Evolutionary conservation across 202 grass and related monocot genomes (phyloP), one percentile per base, ranked within the genome.

Genomic region (Saccharum hybrid): DNA sequence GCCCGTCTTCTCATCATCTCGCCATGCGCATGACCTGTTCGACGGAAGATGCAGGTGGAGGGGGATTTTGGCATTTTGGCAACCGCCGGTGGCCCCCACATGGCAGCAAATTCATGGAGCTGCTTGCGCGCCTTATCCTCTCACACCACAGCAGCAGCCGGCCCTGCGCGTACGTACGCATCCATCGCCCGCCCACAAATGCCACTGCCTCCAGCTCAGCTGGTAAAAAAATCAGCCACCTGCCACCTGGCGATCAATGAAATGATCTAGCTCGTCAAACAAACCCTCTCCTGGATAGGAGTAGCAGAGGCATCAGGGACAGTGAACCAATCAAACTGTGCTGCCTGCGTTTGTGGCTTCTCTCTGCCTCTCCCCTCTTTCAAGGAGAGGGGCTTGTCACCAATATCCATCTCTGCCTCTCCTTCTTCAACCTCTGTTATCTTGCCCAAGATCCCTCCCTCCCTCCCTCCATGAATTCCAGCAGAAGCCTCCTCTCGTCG

Each of bases 401-500:
- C 1, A 51, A 18, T 51, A 16, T 51, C 48, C 48, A 51, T 51
- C 49, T 52, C 49, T 52, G 49, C 49, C 1, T 61, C 57, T 38
- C n/a, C 85, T 23, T 63, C 14, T n/a, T n/a, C n/a, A 1, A 33
- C 42, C 33, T 34, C 15, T 64, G 62, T 15, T 33, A 64, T 28
- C 70, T 38, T 39, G 49, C 26, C 7, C 4, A 71, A 22, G 66
- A 81, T 31, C 59, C 65, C 51, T 21, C 23, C 5, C 90, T 93
- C 57, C 64, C 49, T 22, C 28, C 6, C n/a, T n/a, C n/a, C n/a
- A 93, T 93, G 91, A 88, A 90, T 76, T 87, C 88, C 68, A 75
- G 91, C 65, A 52, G 83, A 86, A 90, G 86, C 76, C 76, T 90
- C 52, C 91, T 90, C 86, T 81, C 91, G 0, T 88, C 91, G 6